Evolutionary conservation across 768 basidiomycete species (phyloP).

Genomic region (Leccinum truebloodii): DNA sequence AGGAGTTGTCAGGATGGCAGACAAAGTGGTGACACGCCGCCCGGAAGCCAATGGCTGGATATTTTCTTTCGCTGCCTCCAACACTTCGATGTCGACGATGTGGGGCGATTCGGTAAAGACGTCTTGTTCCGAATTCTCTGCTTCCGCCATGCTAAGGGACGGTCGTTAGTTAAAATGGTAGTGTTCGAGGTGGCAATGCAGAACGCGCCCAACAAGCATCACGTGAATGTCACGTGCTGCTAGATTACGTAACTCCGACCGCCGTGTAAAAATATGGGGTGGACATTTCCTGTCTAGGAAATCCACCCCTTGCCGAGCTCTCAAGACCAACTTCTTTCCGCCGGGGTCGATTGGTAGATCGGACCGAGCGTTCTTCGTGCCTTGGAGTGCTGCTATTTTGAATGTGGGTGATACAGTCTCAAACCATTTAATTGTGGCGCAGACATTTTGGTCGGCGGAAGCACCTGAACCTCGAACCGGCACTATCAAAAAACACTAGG

Average conservation of each 20-base stretch:
- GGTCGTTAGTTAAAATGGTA: slow-evolving; percentile 1
- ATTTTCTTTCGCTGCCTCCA: slow-evolving; percentile 86
- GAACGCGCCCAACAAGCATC: slow-evolving; percentile 21
- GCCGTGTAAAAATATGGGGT: too few species aligned
- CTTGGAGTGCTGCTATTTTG: background rate
- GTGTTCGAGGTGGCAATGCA: background rate
- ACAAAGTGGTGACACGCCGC: slow-evolving; percentile 77
- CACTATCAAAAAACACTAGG: too few species aligned
- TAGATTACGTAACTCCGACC: background rate
- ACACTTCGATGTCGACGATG: slow-evolving; percentile 78
- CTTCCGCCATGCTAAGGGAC: slow-evolving; percentile 17
- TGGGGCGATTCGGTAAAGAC: slow-evolving; percentile 42
- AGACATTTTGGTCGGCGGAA: too few species aligned
- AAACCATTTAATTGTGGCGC: too few species aligned
- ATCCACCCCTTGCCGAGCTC: too few species aligned
- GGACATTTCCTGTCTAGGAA: too few species aligned
- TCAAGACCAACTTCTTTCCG: background rate
- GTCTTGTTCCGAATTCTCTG: slow-evolving; percentile 37
- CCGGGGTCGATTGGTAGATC: too few species aligned
- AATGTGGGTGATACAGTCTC: background rate
- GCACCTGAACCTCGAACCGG: too few species aligned
- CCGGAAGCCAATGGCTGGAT: slow-evolving; percentile 81
- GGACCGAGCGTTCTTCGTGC: too few species aligned
- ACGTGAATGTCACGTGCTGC: slow-evolving; percentile 20
- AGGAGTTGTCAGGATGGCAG: slow-evolving; percentile 72